These are phyloP conservation scores for Theileria parva DNA, from an alignment of 169 alveolate species.

Conservation along the genomic window DNA sequence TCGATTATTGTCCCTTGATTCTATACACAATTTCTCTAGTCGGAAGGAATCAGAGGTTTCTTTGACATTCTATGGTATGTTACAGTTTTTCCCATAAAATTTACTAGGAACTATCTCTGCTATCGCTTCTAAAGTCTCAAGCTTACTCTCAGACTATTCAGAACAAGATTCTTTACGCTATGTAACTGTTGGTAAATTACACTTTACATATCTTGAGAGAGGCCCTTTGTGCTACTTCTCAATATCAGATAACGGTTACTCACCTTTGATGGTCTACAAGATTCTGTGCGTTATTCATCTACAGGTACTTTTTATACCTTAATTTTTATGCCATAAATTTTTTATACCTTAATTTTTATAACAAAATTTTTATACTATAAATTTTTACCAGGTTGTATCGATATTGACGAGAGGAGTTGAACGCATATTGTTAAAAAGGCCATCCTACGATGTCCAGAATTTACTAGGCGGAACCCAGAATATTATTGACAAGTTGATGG, in stretches of 20 bases:
- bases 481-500: constrained; percentile 48
- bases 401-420: constrained; percentile 66
- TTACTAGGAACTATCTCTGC: constrained; percentile 60
- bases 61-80: constrained; percentile 63
- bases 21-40: constrained; percentile 8
- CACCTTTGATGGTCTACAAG: constrained; percentile 62
- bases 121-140: constrained; percentile 60
- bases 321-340: too few relatives aligned
- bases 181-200: constrained; percentile 54
- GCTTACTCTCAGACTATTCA: constrained; percentile 52
- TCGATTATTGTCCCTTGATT: background rate
- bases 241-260: constrained; percentile 44
- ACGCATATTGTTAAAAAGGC: constrained; percentile 52
- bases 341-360: too few relatives aligned
- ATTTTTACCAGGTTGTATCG: constrained; percentile 32
- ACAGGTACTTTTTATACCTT: constrained; percentile 30
- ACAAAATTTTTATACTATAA: background rate
- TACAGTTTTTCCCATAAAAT: background rate
- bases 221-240: constrained; percentile 69
- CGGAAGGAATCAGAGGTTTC: constrained; percentile 63
- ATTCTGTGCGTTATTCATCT: constrained; percentile 47
- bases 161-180: constrained; percentile 61
- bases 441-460: constrained; percentile 65
- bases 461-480: constrained; percentile 66
- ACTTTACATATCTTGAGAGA: constrained; percentile 56